Evolutionary conservation across 2,329 filamentous ascomycete species (phyloP).

Genomic region (Mollisiaceae sp.): DNA sequence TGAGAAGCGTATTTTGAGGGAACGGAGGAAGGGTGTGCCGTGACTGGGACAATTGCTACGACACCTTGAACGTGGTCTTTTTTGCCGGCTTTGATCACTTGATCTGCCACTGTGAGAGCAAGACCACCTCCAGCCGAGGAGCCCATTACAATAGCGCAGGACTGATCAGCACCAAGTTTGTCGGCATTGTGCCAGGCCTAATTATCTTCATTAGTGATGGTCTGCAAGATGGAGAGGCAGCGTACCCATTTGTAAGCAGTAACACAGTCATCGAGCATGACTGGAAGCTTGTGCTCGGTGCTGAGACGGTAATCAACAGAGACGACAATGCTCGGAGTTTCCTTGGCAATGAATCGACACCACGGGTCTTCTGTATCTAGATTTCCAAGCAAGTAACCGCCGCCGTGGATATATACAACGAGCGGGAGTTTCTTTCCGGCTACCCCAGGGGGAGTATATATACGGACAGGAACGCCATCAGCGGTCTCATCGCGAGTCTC

Average conservation of each 20-base stretch:
- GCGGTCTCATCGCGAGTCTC: conserved; percentile 25
- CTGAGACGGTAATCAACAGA: conserved; percentile 43
- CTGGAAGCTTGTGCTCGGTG: conserved; percentile 35
- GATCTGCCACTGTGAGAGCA: conserved; percentile 31
- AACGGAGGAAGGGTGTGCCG: conserved; percentile 32
- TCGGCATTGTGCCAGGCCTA: conserved; percentile 31
- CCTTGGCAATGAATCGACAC: conserved; percentile 42
- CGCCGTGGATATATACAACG: conserved; percentile 45
- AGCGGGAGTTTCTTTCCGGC: conserved; percentile 39
- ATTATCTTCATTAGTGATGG: neutral
- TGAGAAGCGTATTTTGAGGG: conserved; percentile 26
- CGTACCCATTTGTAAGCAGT: conserved; percentile 34
- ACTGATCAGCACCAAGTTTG: conserved; percentile 19
- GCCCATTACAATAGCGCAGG: conserved; percentile 33
- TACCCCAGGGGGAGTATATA: conserved; percentile 32
- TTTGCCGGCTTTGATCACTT: conserved; percentile 30
- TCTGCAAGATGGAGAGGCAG: neutral
- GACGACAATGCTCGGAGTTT: conserved; percentile 42
- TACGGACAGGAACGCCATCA: conserved; percentile 33
- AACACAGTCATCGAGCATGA: conserved; percentile 40
- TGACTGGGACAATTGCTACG: conserved; percentile 33
- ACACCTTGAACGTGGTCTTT: conserved; percentile 30
- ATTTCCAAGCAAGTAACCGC: conserved; percentile 44
- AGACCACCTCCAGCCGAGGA: conserved; percentile 37
- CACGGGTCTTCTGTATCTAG: conserved; percentile 45